phyloP scores from a whole-genome alignment of 176 grass and related monocot species.

The Saccharum spontaneum region DNA sequence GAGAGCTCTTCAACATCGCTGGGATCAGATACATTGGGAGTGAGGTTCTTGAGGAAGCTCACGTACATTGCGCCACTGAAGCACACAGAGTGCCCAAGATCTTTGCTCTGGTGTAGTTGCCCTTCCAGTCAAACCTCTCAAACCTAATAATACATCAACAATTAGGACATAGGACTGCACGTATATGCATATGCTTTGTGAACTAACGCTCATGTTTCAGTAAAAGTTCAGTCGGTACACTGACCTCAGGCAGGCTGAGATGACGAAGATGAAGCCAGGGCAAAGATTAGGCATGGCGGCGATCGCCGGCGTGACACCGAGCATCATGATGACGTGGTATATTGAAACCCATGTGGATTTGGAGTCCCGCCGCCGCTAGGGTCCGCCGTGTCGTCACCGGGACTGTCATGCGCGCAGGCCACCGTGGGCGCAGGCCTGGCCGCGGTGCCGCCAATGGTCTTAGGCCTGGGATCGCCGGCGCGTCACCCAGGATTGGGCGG shows the following conservation, averaged over 20 bases:
- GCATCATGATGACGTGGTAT: slow-evolving; percentile 53
- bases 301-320: slow-evolving; percentile 37
- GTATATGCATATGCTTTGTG: not conserved
- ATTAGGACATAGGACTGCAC: not conserved
- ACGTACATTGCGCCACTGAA: slow-evolving; percentile 49
- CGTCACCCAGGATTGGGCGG: no score
- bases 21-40: not conserved
- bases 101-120: slow-evolving; percentile 16
- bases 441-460: no score
- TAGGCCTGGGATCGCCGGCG: no score
- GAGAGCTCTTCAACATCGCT: not conserved
- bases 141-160: slow-evolving; percentile 11
- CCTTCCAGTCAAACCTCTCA: slow-evolving; percentile 41
- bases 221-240: not conserved
- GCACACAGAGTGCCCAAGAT: slow-evolving; percentile 51
- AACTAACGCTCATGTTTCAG: not conserved
- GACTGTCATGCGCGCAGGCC: no score
- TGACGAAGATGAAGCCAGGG: slow-evolving; percentile 57
- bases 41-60: slow-evolving; percentile 42
- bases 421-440: no score
- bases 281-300: slow-evolving; percentile 63
- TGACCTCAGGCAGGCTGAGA: slow-evolving; percentile 50
- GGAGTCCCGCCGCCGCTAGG: no score
- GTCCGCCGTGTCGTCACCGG: no score
- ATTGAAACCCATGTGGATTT: slow-evolving; percentile 48